Conservation (phyloP, 805 yeast genomes). For the Maudiozyma bulderi region DNA sequence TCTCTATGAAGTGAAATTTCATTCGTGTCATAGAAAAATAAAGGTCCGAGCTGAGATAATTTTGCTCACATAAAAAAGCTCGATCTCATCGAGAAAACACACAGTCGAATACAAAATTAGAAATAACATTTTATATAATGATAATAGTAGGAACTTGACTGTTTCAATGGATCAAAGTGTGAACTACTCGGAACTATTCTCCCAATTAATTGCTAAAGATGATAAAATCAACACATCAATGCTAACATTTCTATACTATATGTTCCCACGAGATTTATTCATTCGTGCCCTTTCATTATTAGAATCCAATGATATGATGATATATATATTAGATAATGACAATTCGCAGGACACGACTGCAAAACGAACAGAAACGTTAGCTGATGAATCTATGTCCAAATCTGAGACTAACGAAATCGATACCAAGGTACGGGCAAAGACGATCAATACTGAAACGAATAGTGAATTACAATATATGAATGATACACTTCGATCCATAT, state of each 20-base stretch:
- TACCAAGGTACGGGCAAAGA: background rate
- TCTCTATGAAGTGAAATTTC: too few relatives aligned
- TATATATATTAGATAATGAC: slow-evolving; percentile 12
- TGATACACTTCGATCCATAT: slow-evolving; percentile 4
- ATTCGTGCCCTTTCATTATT: slow-evolving; percentile 27
- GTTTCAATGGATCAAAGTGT: background rate
- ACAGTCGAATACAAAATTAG: too few relatives aligned
- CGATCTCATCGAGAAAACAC: too few relatives aligned
- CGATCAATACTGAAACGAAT: background rate
- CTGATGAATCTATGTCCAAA: background rate
- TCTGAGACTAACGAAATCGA: background rate
- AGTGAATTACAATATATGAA: background rate
- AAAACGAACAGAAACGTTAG: background rate
- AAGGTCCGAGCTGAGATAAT: too few relatives aligned
- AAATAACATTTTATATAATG: too few relatives aligned
- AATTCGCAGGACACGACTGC: background rate
- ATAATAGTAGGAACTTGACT: too few relatives aligned
- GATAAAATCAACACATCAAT: slow-evolving; percentile 23
- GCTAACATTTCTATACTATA: slow-evolving; percentile 24
- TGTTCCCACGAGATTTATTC: slow-evolving; percentile 26
- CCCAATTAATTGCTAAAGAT: slow-evolving; percentile 5
- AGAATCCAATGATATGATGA: slow-evolving; percentile 28
- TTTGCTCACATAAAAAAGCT: too few relatives aligned
- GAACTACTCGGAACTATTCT: slow-evolving; percentile 6
- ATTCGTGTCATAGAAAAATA: too few relatives aligned